Base-by-base conservation (phyloP, 208 protist species). In the Leishmania aethiopica region DNA sequence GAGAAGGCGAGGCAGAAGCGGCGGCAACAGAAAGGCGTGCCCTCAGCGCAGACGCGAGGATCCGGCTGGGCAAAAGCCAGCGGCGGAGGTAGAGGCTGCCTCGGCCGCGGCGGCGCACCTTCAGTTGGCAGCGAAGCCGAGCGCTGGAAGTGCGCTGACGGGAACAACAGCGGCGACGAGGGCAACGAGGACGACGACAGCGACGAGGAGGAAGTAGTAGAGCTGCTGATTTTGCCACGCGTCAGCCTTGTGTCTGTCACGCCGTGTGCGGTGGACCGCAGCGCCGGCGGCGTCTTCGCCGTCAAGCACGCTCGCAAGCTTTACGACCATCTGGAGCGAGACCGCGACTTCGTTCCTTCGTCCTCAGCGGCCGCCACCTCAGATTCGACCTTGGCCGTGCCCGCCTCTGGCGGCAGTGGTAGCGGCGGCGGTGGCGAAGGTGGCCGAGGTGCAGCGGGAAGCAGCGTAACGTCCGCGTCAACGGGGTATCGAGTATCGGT, bases 161-260 rank as follows among this genome's bases (percentile, higher is more conserved):
- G 47, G 37, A 71, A 40, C 62, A 62, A 53, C 40, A 79, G 49
- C 49, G 35, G 57, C 35, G 75, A 66, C 40, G 75, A 53, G 25
- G 37, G 40, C 75, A 67, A 70, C 6, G 35, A 60, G 19, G 78
- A 51, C 25, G 55, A 67, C 25, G 55, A 72, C 13, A 51, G 47
- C 60, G 76, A 62, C 7, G 64, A 45, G 1, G 74, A 82, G 53
- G 84, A 84, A 49, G 72, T 73, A 8, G 55, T 75, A 42, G 80
- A 85, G 72, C 71, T 88, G 77, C 57, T 88, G 45, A 35, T 85
- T 15, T 57, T 88, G 15, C 84, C 84, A 66, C 84, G 84, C 15
- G 81, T 88, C 45, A 71, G 78, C 22, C 77, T 88, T n/a, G 76
- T 85, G 69, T 60, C 74, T 17, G 73, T 88, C 62, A 85, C 81